A percentile compares a stretch with the other conserved stretches of the same genome.
These are phyloP conservation scores for Petrea volubilis DNA, from an alignment of 257 asterid species.

Conservation along the genomic window DNA sequence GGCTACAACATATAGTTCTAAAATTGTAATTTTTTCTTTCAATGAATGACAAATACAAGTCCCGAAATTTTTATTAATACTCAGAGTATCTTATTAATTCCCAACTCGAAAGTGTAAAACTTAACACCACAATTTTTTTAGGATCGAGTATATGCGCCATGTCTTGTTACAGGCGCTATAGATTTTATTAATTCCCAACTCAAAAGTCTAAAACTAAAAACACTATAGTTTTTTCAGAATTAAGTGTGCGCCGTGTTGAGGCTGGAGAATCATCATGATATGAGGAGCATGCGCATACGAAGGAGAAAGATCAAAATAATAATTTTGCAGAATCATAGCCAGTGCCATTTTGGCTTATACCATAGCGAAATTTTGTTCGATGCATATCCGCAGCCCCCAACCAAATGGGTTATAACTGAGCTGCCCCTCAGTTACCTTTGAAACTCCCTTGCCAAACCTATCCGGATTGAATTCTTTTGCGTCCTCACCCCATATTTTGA, in stretches of 20 bases:
- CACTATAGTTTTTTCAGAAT: conserved; percentile 16
- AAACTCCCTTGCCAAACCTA: conserved; percentile 47
- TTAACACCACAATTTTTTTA: no score
- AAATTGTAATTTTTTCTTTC: no score
- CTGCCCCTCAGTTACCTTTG: conserved; percentile 36
- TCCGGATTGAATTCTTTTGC: conserved; percentile 60
- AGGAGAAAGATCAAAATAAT: conserved; percentile 46
- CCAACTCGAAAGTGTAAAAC: no score
- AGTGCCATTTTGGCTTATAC: conserved; percentile 56
- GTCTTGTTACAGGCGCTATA: no score
- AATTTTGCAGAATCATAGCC: conserved; percentile 43
- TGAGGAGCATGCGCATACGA: conserved; percentile 58
- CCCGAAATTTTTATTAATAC: no score
- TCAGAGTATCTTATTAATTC: no score
- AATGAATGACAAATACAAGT: no score
- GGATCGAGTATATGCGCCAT: no score
- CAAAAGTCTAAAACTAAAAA: no score
- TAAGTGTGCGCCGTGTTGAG: conserved; percentile 52
- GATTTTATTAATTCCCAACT: no score
- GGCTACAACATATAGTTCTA: no score
- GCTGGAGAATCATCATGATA: conserved; percentile 24
- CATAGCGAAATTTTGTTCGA: conserved; percentile 55
- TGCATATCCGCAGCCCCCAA: conserved; percentile 56
- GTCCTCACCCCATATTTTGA: conserved; percentile 51
- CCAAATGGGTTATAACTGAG: conserved; percentile 45